Percentiles rank a stretch among this genome's conserved stretches.
phyloP scores from a whole-genome alignment of 1,284 basidiomycete species.

The Chiua sp. region DNA sequence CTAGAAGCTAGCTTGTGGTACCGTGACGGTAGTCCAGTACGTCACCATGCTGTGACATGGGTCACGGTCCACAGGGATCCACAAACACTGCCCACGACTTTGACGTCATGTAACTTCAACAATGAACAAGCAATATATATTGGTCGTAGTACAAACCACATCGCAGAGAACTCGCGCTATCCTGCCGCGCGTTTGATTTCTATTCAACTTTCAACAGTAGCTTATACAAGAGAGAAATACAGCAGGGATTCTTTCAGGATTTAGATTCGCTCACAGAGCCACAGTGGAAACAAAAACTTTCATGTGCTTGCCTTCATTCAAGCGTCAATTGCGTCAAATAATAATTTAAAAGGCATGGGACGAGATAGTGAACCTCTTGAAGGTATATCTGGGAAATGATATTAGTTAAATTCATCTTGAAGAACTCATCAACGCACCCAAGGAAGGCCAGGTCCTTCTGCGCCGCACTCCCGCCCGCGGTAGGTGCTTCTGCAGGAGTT shows the following conservation, averaged over 20 bases:
- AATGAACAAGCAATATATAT: too few species aligned
- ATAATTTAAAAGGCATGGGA: constrained; percentile 41
- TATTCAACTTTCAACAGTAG: neutral
- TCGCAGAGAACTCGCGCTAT: neutral
- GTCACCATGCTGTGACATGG: too few species aligned
- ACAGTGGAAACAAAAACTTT: constrained; percentile 4
- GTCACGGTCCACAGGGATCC: too few species aligned
- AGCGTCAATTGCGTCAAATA: neutral
- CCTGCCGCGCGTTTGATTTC: neutral
- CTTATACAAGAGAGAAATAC: constrained; percentile 5
- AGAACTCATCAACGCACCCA: constrained; percentile 59
- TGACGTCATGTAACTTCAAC: too few species aligned
- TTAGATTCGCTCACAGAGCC: too few species aligned
- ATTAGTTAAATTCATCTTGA: constrained; percentile 10
- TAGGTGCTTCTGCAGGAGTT: constrained; percentile 68
- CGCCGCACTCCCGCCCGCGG: constrained; percentile 61
- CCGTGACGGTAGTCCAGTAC: too few species aligned
- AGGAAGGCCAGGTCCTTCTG: constrained; percentile 93
- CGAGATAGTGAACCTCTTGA: constrained; percentile 71
- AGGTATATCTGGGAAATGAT: constrained; percentile 62
- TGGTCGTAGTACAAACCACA: neutral
- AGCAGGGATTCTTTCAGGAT: neutral
- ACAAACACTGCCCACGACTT: too few species aligned
- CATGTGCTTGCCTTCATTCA: neutral
- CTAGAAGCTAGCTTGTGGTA: too few species aligned